Evolutionary conservation across 352 stramenopile genomes (phyloP).

Genomic region (Globisporangium megalacanthum): DNA sequence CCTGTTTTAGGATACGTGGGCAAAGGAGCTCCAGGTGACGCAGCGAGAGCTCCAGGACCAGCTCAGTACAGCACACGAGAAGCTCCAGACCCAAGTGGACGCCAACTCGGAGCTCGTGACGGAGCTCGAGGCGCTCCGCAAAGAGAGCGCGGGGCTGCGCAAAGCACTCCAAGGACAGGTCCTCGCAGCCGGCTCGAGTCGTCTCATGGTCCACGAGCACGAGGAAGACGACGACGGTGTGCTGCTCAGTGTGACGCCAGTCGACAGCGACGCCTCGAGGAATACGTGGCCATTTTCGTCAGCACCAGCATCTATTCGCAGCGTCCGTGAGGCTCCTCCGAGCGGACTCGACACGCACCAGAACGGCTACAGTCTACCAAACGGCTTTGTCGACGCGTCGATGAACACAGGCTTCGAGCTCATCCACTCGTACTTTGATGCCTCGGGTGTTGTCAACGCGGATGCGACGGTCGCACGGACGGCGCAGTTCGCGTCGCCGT

Average conservation of each 20-base stretch:
- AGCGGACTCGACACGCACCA: conserved; percentile 9
- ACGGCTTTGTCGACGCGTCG: conserved; percentile 41
- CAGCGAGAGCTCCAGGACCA: conserved; percentile 74
- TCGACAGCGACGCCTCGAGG: conserved; percentile 14
- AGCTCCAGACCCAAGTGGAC: conserved; percentile 63
- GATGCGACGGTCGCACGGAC: background rate
- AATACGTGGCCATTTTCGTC: background rate
- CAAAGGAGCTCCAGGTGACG: conserved; percentile 73
- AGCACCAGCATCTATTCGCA: background rate
- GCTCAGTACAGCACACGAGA: conserved; percentile 53
- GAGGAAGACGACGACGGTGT: conserved; percentile 71
- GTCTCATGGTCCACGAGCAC: conserved; percentile 71
- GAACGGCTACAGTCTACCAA: conserved; percentile 10
- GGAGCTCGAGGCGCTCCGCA: conserved; percentile 62
- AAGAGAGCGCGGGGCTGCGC: conserved; percentile 50
- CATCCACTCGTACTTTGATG: conserved; percentile 72
- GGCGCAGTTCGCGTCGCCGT: background rate
- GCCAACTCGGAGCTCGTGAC: conserved; percentile 69
- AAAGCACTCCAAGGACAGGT: conserved; percentile 66
- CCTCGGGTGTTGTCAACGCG: background rate
- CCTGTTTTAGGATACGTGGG: conserved; percentile 63
- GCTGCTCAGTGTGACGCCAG: conserved; percentile 61
- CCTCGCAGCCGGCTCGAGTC: conserved; percentile 57
- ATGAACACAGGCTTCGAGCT: conserved; percentile 79
- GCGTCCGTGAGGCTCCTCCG: background rate